These are phyloP conservation scores for Coemansia nantahalensis DNA, from an alignment of 192 early-diverging fungal genomes.

Conservation along the genomic window DNA sequence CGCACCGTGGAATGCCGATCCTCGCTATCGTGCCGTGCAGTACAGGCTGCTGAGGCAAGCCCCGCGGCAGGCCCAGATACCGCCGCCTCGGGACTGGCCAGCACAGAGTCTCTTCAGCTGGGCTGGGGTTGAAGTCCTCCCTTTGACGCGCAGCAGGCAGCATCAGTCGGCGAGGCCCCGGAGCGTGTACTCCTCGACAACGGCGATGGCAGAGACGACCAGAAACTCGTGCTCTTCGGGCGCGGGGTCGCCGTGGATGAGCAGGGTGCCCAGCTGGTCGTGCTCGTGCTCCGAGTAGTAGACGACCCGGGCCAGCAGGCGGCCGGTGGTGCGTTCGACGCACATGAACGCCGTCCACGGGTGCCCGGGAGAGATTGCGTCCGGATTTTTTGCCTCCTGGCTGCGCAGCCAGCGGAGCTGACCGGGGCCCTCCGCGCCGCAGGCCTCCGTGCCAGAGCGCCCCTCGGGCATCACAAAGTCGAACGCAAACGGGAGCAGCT, in stretches of 20 bases:
- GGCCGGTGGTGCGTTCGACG: constrained; percentile 20
- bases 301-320: constrained; percentile 34
- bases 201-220: constrained; percentile 34
- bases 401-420: constrained; percentile 26
- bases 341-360: constrained; percentile 33
- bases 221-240: constrained; percentile 27
- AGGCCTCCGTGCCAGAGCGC: not conserved
- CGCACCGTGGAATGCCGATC: no score
- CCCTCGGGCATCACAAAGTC: constrained; percentile 19
- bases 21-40: no score
- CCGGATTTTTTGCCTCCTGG: constrained; percentile 20
- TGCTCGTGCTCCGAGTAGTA: constrained; percentile 1
- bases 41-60: no score
- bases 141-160: no score
- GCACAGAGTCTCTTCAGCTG: no score
- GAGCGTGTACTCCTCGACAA: constrained; percentile 37
- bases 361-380: constrained; percentile 3
- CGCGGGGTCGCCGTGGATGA: constrained; percentile 27
- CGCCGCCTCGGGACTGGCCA: no score
- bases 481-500: constrained; percentile 26
- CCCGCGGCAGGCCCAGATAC: no score
- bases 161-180: constrained; percentile 8
- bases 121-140: no score
- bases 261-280: constrained; percentile 24
- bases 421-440: not conserved